Percentiles rank a stretch among this genome's conserved stretches.
Evolutionary conservation across 2,329 filamentous ascomycete species (phyloP).

Genomic region (Colletotrichum sp.): DNA sequence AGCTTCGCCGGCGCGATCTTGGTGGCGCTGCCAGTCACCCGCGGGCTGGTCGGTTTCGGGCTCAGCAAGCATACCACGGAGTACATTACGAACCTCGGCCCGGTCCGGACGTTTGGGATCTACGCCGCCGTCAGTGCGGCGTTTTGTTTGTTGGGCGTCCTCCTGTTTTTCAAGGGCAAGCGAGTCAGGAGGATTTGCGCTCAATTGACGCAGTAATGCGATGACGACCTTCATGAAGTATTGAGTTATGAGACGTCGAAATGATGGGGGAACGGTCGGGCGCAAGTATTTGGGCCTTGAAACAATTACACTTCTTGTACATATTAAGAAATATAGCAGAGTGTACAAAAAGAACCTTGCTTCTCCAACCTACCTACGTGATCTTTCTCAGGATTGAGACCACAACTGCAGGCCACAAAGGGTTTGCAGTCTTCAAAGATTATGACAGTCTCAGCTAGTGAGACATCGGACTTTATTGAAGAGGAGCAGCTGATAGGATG

Average conservation of each 20-base stretch:
- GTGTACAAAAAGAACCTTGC: neutral
- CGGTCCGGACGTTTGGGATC: slow-evolving; percentile 11
- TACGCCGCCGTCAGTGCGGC: slow-evolving; percentile 11
- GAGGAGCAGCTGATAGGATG: neutral
- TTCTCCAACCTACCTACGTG: neutral
- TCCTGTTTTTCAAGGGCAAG: slow-evolving; percentile 8
- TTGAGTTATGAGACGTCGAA: neutral
- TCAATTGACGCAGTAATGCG: neutral
- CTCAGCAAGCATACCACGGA: slow-evolving; percentile 15
- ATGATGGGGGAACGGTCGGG: neutral
- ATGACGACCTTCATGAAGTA: neutral
- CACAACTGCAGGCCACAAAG: neutral
- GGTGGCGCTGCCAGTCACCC: slow-evolving; percentile 7
- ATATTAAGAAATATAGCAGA: neutral
- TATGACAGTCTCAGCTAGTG: neutral
- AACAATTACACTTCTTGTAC: neutral
- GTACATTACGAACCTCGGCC: slow-evolving; percentile 23
- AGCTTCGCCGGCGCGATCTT: slow-evolving; percentile 7
- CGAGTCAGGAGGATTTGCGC: neutral
- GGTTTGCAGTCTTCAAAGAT: neutral
- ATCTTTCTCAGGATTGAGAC: neutral
- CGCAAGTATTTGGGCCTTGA: neutral
- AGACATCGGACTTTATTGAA: neutral
- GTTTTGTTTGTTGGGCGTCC: slow-evolving; percentile 3
- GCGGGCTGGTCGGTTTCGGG: slow-evolving; percentile 12